phyloP scores from a whole-genome alignment of 2,329 filamentous ascomycete genomes.

The Colletotrichum liriopes region DNA sequence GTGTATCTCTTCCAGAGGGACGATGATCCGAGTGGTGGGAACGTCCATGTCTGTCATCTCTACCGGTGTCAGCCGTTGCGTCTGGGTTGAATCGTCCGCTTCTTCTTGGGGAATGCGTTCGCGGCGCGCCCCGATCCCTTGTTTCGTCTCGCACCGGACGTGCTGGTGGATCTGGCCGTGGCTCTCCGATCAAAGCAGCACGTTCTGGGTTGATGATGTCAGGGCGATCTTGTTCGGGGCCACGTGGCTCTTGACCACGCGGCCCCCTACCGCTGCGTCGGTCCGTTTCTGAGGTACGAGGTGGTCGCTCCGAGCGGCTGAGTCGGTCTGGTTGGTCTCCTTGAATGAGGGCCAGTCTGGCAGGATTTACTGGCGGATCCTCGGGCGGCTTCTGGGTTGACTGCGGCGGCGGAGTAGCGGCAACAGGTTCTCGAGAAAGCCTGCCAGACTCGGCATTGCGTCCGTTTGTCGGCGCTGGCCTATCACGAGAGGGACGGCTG shows the following conservation, averaged over 20 bases:
- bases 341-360: constrained; percentile 66
- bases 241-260: constrained; percentile 49
- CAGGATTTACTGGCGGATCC: constrained; percentile 70
- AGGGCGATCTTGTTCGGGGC: constrained; percentile 48
- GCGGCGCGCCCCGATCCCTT: constrained; percentile 50
- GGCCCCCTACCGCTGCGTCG: constrained; percentile 35
- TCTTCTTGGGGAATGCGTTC: constrained; percentile 67
- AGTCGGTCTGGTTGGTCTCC: constrained; percentile 49
- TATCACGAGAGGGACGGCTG: constrained; percentile 51
- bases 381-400: constrained; percentile 50
- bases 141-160: constrained; percentile 60
- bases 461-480: constrained; percentile 48
- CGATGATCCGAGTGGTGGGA: constrained; percentile 56
- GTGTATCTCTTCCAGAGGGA: constrained; percentile 49
- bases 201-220: constrained; percentile 65
- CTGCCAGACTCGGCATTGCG: constrained; percentile 48
- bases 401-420: constrained; percentile 45
- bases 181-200: constrained; percentile 61
- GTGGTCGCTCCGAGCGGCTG: constrained; percentile 33
- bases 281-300: constrained; percentile 35
- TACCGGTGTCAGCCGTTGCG: constrained; percentile 54
- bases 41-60: constrained; percentile 66
- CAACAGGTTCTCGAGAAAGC: constrained; percentile 46
- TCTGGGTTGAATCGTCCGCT: constrained; percentile 54
- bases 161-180: constrained; percentile 52